Percentiles rank a stretch among this genome's conserved stretches.
Evolutionary conservation across 345 rosid genomes (phyloP).

Genomic region (Excoecaria cochinchinensis): DNA sequence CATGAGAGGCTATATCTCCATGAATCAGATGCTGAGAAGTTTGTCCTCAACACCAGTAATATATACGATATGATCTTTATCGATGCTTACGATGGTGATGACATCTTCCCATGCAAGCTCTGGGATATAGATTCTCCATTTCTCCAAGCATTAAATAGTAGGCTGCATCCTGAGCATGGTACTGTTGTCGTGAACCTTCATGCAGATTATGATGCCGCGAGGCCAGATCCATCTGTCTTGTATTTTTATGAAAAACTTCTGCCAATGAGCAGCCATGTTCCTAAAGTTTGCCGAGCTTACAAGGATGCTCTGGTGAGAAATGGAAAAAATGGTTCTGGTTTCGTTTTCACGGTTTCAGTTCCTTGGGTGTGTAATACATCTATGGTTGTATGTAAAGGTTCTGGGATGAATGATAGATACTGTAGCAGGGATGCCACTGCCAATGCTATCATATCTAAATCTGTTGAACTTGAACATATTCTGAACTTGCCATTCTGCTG

Average conservation of each 20-base stretch:
- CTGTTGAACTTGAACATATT: conserved; percentile 49
- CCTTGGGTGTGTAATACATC: conserved; percentile 81
- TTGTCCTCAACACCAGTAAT: conserved; percentile 41
- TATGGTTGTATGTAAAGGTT: conserved; percentile 70
- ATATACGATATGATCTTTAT: conserved; percentile 70
- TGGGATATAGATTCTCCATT: conserved; percentile 75
- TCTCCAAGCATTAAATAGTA: conserved; percentile 51
- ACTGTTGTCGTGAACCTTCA: conserved; percentile 89
- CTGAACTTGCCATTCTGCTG: conserved; percentile 70
- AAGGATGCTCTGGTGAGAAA: conserved; percentile 45
- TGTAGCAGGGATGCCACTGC: conserved; percentile 32
- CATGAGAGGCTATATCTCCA: conserved; percentile 79
- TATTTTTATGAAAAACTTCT: conserved; percentile 26
- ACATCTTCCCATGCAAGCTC: conserved; percentile 74
- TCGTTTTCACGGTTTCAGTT: conserved; percentile 56
- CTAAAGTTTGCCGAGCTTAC: conserved; percentile 59
- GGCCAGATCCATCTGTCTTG: conserved; percentile 26
- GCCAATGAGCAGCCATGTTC: conserved; percentile 52
- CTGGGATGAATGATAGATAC: conserved; percentile 22
- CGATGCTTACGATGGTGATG: conserved; percentile 94
- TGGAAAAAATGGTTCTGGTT: conserved; percentile 33
- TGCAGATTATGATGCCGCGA: conserved; percentile 46
- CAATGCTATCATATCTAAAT: conserved; percentile 45
- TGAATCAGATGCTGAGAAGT: conserved; percentile 76
- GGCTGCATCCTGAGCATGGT: conserved; percentile 70